Evolutionary conservation across 306 rosid species (phyloP), one percentile per base, ranked within the genome.

Genomic region (Leucaena leucocephala): DNA sequence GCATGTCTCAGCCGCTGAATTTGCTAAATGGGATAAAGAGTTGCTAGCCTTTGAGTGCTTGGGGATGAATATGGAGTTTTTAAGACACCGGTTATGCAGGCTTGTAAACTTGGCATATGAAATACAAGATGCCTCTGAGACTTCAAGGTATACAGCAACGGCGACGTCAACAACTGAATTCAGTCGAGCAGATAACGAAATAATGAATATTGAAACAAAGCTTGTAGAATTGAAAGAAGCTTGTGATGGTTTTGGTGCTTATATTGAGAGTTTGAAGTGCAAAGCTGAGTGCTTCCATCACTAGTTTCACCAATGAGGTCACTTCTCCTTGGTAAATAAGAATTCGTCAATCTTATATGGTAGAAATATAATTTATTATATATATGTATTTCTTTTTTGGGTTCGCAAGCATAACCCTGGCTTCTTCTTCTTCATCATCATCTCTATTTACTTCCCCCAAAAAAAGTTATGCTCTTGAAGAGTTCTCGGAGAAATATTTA

Each of bases 21-120:
- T 87, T 54, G 4, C 83, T 33, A 80, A 85, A 11, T 92, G 97
- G 98, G 97, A 94, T 42, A 90, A 83, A 54, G 86, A 89, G 7
- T 80, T 94, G 74, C 80, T 71, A 17, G 93, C 92, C 36, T 92
- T 94, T 80, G 89, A 91, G 82, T 82, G 82, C 70, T 71, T 92
- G 36, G 97, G 98, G 50, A 89, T 94, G 98, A 89, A 89, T 75
- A 91, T 94, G 34, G 91, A 85, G 4, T 94, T 94, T 62, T 82
- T 94, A 79, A 90, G 89, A 46, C 69, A 57, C 7, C 82, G 88
- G 2, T 78, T 94, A 15, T 85, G 87, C 40, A 81, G 79, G 80
- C 86, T 92, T 44, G 85, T 86, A 12, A 82, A 87, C 82, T 78
- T 94, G 78, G 92, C 92, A 10, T 76, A 81, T 50, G 88, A 92